Conservation (phyloP, 2,329 filamentous ascomycete genomes). For the Apiospora kogelbergensis region DNA sequence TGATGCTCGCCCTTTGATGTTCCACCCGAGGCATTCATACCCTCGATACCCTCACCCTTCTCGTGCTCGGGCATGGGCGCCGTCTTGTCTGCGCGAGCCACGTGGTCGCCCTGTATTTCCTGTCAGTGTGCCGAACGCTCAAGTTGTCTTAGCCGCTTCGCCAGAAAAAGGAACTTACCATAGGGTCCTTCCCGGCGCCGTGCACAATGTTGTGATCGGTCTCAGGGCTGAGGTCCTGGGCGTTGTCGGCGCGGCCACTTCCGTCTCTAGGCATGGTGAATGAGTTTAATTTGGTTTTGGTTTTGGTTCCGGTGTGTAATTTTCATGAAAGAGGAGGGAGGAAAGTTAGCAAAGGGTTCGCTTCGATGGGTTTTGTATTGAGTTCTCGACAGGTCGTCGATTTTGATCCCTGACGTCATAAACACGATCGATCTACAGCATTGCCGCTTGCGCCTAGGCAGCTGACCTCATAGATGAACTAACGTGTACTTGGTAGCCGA, state of each 20-base stretch:
- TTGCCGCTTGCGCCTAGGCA: neutral
- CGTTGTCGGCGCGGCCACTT: conserved; percentile 49
- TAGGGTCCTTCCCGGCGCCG: conserved; percentile 37
- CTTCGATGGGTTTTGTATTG: neutral
- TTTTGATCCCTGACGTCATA: neutral
- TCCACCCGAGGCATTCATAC: conserved; percentile 43
- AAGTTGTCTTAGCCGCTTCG: too few species aligned
- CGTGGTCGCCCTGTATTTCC: conserved; percentile 28
- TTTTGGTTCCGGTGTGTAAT: neutral
- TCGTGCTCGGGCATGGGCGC: conserved; percentile 47
- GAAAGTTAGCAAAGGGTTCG: neutral
- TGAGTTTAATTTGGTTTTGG: neutral
- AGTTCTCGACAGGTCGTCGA: neutral
- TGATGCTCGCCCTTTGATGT: conserved; percentile 44
- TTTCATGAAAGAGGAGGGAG: neutral
- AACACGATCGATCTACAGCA: neutral
- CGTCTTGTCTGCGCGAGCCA: conserved; percentile 49
- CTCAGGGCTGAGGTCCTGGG: conserved; percentile 31
- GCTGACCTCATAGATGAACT: neutral
- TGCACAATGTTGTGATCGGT: conserved; percentile 43
- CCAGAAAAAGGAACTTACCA: neutral
- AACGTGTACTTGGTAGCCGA: neutral
- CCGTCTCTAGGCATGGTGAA: conserved; percentile 50
- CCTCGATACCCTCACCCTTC: conserved; percentile 42
- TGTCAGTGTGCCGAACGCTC: too few species aligned